Evolutionary conservation across 768 basidiomycete genomes (phyloP).

Genomic region (Panellus pusillus): DNA sequence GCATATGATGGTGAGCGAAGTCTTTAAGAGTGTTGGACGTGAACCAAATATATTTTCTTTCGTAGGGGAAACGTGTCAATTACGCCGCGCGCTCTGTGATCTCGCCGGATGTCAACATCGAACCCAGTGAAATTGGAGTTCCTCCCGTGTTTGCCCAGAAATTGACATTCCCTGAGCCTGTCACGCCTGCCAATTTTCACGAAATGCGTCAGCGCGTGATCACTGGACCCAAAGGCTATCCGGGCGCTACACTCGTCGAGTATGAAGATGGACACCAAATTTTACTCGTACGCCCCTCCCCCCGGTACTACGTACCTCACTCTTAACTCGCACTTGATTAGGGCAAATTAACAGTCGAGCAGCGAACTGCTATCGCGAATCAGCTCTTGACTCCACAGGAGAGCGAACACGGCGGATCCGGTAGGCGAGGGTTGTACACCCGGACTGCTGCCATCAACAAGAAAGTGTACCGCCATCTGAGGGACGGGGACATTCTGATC

Average conservation of each 20-base stretch:
- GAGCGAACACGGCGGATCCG: slow-evolving; percentile 50
- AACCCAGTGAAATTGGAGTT: slow-evolving; percentile 97
- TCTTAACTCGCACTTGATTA: slow-evolving; percentile 29
- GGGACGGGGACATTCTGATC: slow-evolving; percentile 93
- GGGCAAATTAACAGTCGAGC: slow-evolving; percentile 86
- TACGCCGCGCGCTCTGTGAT: slow-evolving; percentile 99
- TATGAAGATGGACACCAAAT: slow-evolving; percentile 91
- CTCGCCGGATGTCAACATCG: slow-evolving; percentile 98
- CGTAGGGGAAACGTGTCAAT: slow-evolving; percentile 97
- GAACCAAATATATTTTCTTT: slow-evolving; percentile 1
- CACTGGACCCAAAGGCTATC: slow-evolving; percentile 83
- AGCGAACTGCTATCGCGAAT: slow-evolving; percentile 93
- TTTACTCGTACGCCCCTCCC: slow-evolving; percentile 58
- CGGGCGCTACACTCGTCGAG: slow-evolving; percentile 93
- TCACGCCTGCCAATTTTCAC: slow-evolving; percentile 87
- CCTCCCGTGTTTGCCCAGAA: slow-evolving; percentile 97
- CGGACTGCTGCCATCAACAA: slow-evolving; percentile 85
- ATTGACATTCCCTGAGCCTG: slow-evolving; percentile 96
- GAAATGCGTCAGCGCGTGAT: slow-evolving; percentile 89
- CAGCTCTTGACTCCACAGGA: slow-evolving; percentile 92
- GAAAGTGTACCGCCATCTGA: slow-evolving; percentile 95
- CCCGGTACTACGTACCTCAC: not conserved
- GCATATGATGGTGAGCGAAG: slow-evolving; percentile 89
- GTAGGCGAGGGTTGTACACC: slow-evolving; percentile 64
- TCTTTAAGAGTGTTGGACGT: not conserved